Percentiles rank a stretch among this genome's conserved stretches.
Conservation (phyloP, 768 basidiomycete species). For the Mycena vulgaris region DNA sequence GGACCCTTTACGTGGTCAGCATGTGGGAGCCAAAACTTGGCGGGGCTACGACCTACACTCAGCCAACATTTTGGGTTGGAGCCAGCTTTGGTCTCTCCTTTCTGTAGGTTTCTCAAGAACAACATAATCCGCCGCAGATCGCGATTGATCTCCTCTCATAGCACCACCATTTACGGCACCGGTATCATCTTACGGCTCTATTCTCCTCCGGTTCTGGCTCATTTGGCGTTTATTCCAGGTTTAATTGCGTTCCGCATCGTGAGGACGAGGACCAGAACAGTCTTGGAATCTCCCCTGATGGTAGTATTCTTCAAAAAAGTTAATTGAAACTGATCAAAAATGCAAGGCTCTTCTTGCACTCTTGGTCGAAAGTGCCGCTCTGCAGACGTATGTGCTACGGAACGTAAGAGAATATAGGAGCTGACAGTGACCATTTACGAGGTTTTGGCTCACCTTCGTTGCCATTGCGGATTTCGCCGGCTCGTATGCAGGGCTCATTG, state of each 20-base stretch:
- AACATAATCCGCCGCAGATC: slow-evolving; percentile 13
- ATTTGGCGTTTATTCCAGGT: slow-evolving; percentile 12
- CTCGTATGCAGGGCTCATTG: slow-evolving; percentile 17
- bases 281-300: slow-evolving; percentile 10
- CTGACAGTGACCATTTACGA: slow-evolving; percentile 8
- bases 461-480: slow-evolving; percentile 13
- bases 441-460: slow-evolving; percentile 20
- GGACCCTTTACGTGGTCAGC: slow-evolving; percentile 8
- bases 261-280: slow-evolving; percentile 18
- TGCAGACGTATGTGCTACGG: slow-evolving; percentile 18
- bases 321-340: slow-evolving; percentile 10
- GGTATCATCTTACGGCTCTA: slow-evolving; percentile 21
- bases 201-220: slow-evolving; percentile 12
- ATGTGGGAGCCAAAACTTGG: slow-evolving; percentile 23
- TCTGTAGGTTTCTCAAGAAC: slow-evolving; percentile 14
- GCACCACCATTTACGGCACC: slow-evolving; percentile 23
- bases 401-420: slow-evolving; percentile 10
- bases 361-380: slow-evolving; percentile 10
- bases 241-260: slow-evolving; percentile 18
- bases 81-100: slow-evolving; percentile 12
- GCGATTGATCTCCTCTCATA: slow-evolving; percentile 16
- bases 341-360: slow-evolving; percentile 7
- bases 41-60: slow-evolving; percentile 9
- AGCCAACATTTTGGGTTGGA: slow-evolving; percentile 5
- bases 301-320: slow-evolving; percentile 15